Conservation (phyloP, 768 basidiomycete species). For the Leccinum longicurvipes region DNA sequence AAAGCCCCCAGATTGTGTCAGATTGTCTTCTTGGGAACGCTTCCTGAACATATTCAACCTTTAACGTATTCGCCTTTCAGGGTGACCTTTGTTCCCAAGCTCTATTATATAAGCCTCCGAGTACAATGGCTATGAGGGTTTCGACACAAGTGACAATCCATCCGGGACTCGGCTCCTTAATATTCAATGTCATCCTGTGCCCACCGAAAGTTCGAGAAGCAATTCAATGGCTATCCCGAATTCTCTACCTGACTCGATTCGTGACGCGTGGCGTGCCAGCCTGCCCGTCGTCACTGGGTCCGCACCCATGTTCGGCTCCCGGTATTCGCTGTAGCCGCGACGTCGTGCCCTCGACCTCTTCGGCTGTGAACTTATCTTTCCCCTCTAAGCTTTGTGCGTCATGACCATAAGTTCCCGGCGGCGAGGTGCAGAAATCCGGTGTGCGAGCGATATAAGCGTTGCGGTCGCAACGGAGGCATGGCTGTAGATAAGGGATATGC, state of each 20-base stretch:
- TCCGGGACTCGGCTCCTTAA: conserved; percentile 11
- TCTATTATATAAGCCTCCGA: conserved; percentile 33
- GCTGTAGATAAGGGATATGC: not conserved
- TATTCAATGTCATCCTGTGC: conserved; percentile 14
- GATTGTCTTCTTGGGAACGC: conserved; percentile 11
- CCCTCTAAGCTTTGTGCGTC: conserved; percentile 5
- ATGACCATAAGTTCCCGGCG: not conserved
- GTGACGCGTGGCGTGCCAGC: not conserved
- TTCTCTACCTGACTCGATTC: not conserved
- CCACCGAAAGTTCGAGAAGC: not conserved
- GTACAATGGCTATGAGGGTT: conserved; percentile 17
- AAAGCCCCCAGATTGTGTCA: conserved; percentile 16
- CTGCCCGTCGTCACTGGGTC: not conserved
- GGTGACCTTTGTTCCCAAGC: conserved; percentile 17
- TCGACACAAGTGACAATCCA: not conserved
- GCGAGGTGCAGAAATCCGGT: not conserved
- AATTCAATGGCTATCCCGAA: conserved; percentile 1
- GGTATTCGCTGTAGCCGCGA: conserved; percentile 17
- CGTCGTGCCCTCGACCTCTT: not conserved
- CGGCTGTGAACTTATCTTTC: not conserved
- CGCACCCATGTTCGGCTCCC: conserved; percentile 15
- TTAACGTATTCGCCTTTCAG: conserved; percentile 15
- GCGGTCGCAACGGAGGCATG: not conserved
- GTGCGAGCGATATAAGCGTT: not conserved
- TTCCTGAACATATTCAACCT: conserved; percentile 21